phyloP scores from a whole-genome alignment of 148 eudicot species.

The Nepenthes gracilis region DNA sequence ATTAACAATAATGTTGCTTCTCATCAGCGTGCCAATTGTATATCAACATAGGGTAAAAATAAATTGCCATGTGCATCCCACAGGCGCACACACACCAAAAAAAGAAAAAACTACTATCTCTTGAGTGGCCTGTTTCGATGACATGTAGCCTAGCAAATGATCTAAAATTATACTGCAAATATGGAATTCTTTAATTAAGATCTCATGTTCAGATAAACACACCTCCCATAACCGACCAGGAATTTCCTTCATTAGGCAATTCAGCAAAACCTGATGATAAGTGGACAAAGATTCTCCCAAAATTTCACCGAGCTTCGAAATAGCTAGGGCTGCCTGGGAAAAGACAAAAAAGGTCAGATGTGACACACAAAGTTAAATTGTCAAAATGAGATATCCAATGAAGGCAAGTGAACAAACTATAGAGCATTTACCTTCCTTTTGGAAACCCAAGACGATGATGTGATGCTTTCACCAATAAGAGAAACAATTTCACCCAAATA shows the following conservation, averaged over 20 bases:
- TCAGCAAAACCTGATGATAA: constrained; percentile 50
- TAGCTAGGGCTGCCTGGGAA: constrained; percentile 70
- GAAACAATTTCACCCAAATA: constrained; percentile 74
- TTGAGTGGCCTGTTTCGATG: too few relatives aligned
- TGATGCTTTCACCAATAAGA: constrained; percentile 59
- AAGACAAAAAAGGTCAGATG: constrained; percentile 2
- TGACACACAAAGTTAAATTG: constrained; percentile 3
- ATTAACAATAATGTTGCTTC: too few relatives aligned
- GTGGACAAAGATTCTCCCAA: constrained; percentile 64
- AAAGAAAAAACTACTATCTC: too few relatives aligned
- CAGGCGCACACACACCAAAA: too few relatives aligned
- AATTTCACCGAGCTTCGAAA: constrained; percentile 68
- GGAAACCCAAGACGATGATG: constrained; percentile 77
- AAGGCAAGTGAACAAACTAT: background rate
- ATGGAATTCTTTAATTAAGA: background rate
- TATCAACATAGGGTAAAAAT: too few relatives aligned
- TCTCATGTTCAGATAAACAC: background rate
- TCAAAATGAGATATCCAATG: constrained; percentile 1
- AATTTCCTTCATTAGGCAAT: constrained; percentile 70
- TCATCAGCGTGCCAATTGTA: too few relatives aligned
- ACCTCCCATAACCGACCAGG: constrained; percentile 99
- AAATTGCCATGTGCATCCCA: too few relatives aligned
- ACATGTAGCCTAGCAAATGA: background rate
- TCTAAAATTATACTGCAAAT: background rate
- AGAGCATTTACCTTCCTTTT: constrained; percentile 56